A percentile compares a stretch with the other conserved stretches of the same genome.
phyloP scores from a whole-genome alignment of 768 basidiomycete species.

The Russula emetica region DNA sequence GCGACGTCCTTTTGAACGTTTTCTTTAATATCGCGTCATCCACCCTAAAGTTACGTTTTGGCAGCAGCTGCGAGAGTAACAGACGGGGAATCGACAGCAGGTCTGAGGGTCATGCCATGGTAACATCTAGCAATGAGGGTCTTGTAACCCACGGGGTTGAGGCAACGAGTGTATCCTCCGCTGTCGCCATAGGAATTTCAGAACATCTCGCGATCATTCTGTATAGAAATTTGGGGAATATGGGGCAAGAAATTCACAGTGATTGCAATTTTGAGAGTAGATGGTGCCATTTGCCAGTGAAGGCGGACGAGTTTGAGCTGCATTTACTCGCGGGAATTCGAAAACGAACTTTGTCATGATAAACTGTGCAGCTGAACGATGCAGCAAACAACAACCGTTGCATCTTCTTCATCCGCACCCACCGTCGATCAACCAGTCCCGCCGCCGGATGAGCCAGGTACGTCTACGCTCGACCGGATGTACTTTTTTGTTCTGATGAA shows the following conservation, averaged over 20 bases:
- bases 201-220: constrained; percentile 58
- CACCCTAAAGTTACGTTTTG: constrained; percentile 72
- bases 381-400: constrained; percentile 44
- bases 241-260: too few relatives aligned
- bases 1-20: constrained; percentile 90
- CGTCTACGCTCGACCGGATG: neutral
- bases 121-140: constrained; percentile 91
- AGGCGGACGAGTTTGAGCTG: neutral
- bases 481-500: neutral
- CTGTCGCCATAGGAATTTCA: constrained; percentile 99
- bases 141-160: constrained; percentile 95
- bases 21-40: constrained; percentile 71
- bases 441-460: constrained; percentile 29
- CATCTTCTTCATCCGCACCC: constrained; percentile 37
- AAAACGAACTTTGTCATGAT: constrained; percentile 58
- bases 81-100: constrained; percentile 92
- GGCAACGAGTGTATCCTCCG: constrained; percentile 96
- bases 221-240: constrained; percentile 42
- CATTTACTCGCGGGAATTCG: constrained; percentile 29
- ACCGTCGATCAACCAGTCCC: constrained; percentile 28
- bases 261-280: too few relatives aligned
- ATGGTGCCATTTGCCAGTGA: too few relatives aligned
- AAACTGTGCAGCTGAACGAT: constrained; percentile 73
- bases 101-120: constrained; percentile 97
- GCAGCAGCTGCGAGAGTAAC: constrained; percentile 76